A percentile compares a stretch with the other conserved stretches of the same genome.
Conservation (phyloP, 2,329 filamentous ascomycete species). For the Parastagonospora avenae region DNA sequence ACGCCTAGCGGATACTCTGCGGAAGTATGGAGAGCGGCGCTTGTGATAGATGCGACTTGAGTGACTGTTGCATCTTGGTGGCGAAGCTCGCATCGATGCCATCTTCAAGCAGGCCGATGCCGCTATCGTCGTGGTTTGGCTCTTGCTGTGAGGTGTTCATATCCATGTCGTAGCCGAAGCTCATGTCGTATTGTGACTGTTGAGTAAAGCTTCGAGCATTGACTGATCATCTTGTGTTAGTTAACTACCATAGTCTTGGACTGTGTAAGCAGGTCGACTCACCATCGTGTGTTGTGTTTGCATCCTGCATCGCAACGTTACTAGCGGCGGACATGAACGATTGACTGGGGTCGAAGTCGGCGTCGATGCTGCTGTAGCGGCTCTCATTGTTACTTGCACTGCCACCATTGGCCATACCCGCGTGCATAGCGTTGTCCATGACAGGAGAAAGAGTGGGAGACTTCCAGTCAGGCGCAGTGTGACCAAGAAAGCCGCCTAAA, state of each 20-base stretch:
- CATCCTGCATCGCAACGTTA: conserved; percentile 29
- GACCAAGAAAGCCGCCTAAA: conserved; percentile 82
- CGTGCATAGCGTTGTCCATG: conserved; percentile 36
- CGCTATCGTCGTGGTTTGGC: conserved; percentile 41
- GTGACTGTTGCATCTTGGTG: conserved; percentile 23
- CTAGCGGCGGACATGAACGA: conserved; percentile 39
- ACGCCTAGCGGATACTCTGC: conserved; percentile 24
- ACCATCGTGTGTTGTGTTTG: conserved; percentile 36
- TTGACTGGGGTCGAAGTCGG: conserved; percentile 42
- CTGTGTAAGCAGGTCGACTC: conserved; percentile 19
- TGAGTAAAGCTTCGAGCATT: conserved; percentile 40
- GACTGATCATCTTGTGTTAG: conserved; percentile 44
- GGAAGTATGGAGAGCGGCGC: conserved; percentile 15
- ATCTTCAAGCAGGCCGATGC: conserved; percentile 42
- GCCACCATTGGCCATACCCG: conserved; percentile 38
- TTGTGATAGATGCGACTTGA: conserved; percentile 30
- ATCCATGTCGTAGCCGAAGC: conserved; percentile 41
- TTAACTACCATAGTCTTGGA: conserved; percentile 32
- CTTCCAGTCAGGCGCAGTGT: conserved; percentile 42
- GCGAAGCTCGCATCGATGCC: conserved; percentile 43
- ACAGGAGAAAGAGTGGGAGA: conserved; percentile 34
- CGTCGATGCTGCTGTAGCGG: conserved; percentile 46
- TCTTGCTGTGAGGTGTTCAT: conserved; percentile 40
- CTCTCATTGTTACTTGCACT: conserved; percentile 47
- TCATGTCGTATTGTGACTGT: conserved; percentile 39